Conservation (phyloP, 169 alveolate species). For the Cryptosporidium viatorum region DNA sequence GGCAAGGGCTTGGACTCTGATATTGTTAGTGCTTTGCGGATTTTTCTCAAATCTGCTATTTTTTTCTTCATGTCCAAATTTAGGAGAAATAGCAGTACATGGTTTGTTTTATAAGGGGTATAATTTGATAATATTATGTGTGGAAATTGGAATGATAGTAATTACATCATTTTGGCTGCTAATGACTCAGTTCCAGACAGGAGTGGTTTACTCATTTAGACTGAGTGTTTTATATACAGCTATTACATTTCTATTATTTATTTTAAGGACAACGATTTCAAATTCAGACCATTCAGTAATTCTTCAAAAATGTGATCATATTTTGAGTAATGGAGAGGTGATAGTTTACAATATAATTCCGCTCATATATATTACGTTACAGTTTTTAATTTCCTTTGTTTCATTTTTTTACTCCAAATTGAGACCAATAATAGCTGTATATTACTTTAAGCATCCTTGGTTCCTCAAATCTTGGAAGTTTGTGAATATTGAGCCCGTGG, state of each 20-base stretch:
- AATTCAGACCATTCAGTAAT: neutral
- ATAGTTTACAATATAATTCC: constrained; percentile 49
- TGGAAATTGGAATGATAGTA: constrained; percentile 39
- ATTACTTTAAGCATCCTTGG: constrained; percentile 73
- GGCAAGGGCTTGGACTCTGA: constrained; percentile 66
- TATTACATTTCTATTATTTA: constrained; percentile 24
- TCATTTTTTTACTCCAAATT: constrained; percentile 52
- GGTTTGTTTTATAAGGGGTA: constrained; percentile 44
- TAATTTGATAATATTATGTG: constrained; percentile 44
- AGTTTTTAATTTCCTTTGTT: constrained; percentile 35
- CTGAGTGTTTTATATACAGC: constrained; percentile 58
- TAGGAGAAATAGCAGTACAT: constrained; percentile 35
- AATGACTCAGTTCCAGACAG: constrained; percentile 71
- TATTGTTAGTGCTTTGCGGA: constrained; percentile 34
- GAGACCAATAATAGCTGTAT: constrained; percentile 61
- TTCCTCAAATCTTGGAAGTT: constrained; percentile 72
- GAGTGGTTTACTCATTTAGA: constrained; percentile 71
- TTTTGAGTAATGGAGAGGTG: constrained; percentile 24
- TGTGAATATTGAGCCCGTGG: constrained; percentile 60
- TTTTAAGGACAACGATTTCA: constrained; percentile 46
- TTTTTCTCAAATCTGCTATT: constrained; percentile 57
- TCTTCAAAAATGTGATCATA: constrained; percentile 49
- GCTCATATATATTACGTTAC: constrained; percentile 25
- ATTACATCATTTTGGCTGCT: constrained; percentile 66
- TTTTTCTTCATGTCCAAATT: constrained; percentile 70